Conservation (phyloP, 2,329 filamentous ascomycete species). For the Neofusicoccum cordaticola region DNA sequence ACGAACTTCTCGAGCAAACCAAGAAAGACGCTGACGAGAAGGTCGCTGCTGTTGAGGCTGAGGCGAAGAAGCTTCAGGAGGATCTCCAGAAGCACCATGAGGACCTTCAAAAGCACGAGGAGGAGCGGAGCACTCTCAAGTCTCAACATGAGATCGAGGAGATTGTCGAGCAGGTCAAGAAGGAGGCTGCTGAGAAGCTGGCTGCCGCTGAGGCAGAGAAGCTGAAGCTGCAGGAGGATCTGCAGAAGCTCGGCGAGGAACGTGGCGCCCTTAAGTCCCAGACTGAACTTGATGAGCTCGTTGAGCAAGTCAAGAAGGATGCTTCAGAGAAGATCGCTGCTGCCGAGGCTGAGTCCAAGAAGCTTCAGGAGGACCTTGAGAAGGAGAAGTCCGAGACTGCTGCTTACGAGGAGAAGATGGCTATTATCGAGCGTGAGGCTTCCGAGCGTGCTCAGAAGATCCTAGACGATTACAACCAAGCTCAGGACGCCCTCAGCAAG, state of each 20-base stretch:
- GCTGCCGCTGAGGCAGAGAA: conserved; percentile 9
- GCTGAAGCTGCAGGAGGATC: background rate
- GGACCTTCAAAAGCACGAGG: conserved; percentile 7
- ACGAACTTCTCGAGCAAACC: background rate
- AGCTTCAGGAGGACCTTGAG: background rate
- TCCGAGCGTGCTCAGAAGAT: conserved; percentile 4
- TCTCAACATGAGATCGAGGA: conserved; percentile 9
- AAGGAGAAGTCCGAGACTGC: background rate
- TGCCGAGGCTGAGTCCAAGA: conserved; percentile 7
- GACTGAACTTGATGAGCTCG: background rate
- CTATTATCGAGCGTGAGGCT: conserved; percentile 4
- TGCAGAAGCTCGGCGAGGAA: background rate
- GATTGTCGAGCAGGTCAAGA: background rate
- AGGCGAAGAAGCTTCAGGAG: conserved; percentile 3
- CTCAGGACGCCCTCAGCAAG: background rate
- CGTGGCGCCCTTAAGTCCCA: conserved; percentile 1
- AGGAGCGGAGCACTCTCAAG: background rate
- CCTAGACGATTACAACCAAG: conserved; percentile 3
- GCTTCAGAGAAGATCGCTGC: conserved; percentile 13
- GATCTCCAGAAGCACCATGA: conserved; percentile 1
- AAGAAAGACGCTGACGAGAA: background rate
- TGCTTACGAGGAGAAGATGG: conserved; percentile 2
- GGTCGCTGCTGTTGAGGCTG: background rate
- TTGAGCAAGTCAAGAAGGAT: conserved; percentile 8
- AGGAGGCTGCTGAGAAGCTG: background rate